Conservation (phyloP, 2,329 filamentous ascomycete genomes). For the Beauveria bassiana region DNA sequence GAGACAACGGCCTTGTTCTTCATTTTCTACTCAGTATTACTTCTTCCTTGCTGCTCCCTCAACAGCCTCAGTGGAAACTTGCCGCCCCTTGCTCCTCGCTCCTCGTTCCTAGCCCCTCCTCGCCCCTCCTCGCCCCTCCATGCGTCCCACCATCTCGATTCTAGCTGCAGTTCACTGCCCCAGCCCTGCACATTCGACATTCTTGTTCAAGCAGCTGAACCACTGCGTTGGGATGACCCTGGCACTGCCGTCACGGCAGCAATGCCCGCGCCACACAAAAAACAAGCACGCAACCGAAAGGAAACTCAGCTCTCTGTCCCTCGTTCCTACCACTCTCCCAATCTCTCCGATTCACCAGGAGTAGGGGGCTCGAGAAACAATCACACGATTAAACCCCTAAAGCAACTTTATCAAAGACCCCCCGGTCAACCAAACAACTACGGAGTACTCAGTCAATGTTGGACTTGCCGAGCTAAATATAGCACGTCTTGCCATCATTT, state of each 20-base stretch:
- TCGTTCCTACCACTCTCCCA: too few relatives aligned
- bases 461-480: background rate
- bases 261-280: background rate
- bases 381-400: too few relatives aligned
- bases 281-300: background rate
- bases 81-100: background rate
- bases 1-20: background rate
- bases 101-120: background rate
- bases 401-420: background rate
- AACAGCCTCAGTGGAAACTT: slow-evolving; percentile 1
- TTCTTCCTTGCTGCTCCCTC: background rate
- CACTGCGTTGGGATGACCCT: background rate
- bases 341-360: too few relatives aligned
- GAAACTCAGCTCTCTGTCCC: too few relatives aligned
- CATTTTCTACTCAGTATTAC: background rate
- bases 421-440: background rate
- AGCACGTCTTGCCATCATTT: background rate
- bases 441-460: background rate
- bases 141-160: background rate
- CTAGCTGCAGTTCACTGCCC: background rate
- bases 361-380: too few relatives aligned
- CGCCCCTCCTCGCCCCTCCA: background rate
- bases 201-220: background rate
- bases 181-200: background rate
- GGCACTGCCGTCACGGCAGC: background rate